Evolutionary conservation across 2,329 filamentous ascomycete genomes (phyloP).

Genomic region (Sporothrix phasma): DNA sequence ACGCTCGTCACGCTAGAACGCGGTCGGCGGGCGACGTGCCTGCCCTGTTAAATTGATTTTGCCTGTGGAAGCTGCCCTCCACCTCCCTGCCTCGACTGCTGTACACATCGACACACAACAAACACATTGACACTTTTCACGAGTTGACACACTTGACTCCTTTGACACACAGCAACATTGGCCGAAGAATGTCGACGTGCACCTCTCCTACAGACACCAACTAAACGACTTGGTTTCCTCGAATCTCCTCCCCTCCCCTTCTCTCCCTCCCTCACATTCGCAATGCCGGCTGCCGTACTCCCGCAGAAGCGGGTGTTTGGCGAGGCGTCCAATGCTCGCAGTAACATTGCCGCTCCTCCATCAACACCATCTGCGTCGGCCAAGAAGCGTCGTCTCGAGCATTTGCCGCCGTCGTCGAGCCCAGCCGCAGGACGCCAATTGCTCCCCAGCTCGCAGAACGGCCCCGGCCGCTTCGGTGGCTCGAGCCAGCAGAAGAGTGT

Average conservation of each 20-base stretch:
- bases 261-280: conserved; percentile 3
- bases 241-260: neutral
- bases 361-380: conserved; percentile 43
- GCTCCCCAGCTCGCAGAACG: conserved; percentile 54
- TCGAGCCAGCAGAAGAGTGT: conserved; percentile 79
- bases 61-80: neutral
- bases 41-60: conserved; percentile 18
- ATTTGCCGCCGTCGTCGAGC: conserved; percentile 43
- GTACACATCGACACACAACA: neutral
- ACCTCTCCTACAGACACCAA: neutral
- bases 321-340: conserved; percentile 54
- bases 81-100: neutral
- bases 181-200: neutral
- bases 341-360: conserved; percentile 49
- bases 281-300: conserved; percentile 42
- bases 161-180: neutral
- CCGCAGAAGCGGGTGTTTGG: conserved; percentile 66
- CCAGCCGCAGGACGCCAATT: conserved; percentile 42
- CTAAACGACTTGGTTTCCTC: neutral
- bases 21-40: conserved; percentile 22
- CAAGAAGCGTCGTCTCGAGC: conserved; percentile 80
- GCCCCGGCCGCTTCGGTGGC: conserved; percentile 47
- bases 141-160: neutral
- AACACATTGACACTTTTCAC: no score
- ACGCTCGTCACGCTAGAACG: conserved; percentile 25